Conservation (phyloP, 768 basidiomycete species). For the Leccinellum luteum region DNA sequence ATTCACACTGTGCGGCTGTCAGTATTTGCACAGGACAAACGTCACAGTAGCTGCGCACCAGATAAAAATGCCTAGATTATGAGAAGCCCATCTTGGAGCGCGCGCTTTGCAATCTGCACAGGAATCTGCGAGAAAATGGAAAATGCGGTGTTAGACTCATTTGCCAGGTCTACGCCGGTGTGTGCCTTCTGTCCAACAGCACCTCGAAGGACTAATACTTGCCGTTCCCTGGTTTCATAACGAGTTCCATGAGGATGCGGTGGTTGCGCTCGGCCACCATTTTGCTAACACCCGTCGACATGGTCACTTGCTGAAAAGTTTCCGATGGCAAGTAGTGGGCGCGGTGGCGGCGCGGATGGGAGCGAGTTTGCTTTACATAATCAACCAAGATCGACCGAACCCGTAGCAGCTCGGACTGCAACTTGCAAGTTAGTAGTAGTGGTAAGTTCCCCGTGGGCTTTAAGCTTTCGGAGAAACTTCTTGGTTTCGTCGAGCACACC, state of each 20-base stretch:
- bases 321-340: too few species aligned
- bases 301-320: not conserved
- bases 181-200: not conserved
- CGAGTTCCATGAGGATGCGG: conserved; percentile 65
- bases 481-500: not conserved
- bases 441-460: not conserved
- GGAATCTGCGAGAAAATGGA: conserved; percentile 48
- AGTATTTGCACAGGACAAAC: conserved; percentile 3
- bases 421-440: too few species aligned
- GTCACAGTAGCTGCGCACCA: conserved; percentile 48
- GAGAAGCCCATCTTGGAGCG: conserved; percentile 85
- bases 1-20: conserved; percentile 51
- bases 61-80: conserved; percentile 86
- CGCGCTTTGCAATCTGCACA: conserved; percentile 93
- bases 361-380: conserved; percentile 15
- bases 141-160: conserved; percentile 6
- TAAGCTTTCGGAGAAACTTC: not conserved
- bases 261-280: conserved; percentile 65
- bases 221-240: conserved; percentile 79
- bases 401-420: not conserved
- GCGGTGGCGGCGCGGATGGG: not conserved
- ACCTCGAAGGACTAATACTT: conserved; percentile 17
- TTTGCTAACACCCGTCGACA: conserved; percentile 47
- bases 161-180: not conserved
- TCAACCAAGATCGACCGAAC: conserved; percentile 10